These are phyloP conservation scores for Paralagenidium karlingii DNA, from an alignment of 352 stramenopile genomes.

Conservation along the genomic window DNA sequence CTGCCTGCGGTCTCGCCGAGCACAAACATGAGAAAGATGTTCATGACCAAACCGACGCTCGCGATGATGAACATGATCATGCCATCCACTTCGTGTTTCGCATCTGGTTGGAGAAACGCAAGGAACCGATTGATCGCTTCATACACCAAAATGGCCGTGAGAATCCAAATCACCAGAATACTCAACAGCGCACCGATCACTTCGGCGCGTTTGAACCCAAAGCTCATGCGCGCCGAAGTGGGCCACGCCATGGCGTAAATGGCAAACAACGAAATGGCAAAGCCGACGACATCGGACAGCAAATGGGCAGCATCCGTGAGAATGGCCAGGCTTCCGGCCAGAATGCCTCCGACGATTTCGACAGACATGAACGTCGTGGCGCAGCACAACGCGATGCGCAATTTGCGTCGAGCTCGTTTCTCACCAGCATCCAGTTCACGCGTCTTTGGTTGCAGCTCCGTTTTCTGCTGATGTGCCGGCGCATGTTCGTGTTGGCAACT, in stretches of 20 bases:
- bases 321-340: conserved; percentile 92
- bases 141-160: conserved; percentile 86
- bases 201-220: conserved; percentile 94
- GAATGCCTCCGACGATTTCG: conserved; percentile 91
- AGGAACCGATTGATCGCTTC: conserved; percentile 84
- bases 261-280: conserved; percentile 71
- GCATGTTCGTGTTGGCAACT: too few species aligned
- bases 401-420: too few species aligned
- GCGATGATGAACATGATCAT: conserved; percentile 92
- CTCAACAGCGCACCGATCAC: conserved; percentile 92
- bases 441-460: too few species aligned
- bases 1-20: conserved; percentile 64
- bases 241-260: conserved; percentile 56
- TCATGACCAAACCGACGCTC: conserved; percentile 88
- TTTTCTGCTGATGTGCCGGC: too few species aligned
- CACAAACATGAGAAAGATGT: conserved; percentile 90
- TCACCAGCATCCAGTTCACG: too few species aligned
- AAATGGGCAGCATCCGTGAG: conserved; percentile 83
- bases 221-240: conserved; percentile 68
- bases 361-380: conserved; percentile 92
- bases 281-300: conserved; percentile 64
- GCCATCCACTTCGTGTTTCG: conserved; percentile 75
- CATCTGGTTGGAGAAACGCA: conserved; percentile 17
- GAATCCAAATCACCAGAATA: conserved; percentile 89
- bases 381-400: conserved; percentile 61